phyloP scores from a whole-genome alignment of 208 protist genomes.

The Strigomonas galati region DNA sequence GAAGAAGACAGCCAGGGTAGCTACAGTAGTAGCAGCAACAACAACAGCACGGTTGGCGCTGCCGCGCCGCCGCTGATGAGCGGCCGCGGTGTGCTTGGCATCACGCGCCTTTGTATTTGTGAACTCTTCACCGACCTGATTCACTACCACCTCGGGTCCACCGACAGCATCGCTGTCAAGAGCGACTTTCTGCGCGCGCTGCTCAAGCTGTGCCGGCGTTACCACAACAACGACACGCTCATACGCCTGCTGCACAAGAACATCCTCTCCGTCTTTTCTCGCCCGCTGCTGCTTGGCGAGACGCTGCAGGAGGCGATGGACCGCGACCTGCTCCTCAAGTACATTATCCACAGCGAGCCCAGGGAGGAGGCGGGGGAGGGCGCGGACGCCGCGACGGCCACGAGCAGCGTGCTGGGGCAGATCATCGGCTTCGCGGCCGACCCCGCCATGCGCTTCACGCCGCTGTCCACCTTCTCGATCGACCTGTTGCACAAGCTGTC shows the following conservation, averaged over 20 bases:
- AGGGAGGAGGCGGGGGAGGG: not conserved
- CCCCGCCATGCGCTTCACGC: slow-evolving; percentile 14
- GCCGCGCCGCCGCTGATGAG: not conserved
- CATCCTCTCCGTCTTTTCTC: slow-evolving; percentile 42
- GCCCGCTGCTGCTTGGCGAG: slow-evolving; percentile 27
- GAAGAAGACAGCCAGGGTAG: too few species aligned
- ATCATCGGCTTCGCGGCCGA: slow-evolving; percentile 22
- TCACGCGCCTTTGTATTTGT: slow-evolving; percentile 34
- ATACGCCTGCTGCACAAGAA: slow-evolving; percentile 32
- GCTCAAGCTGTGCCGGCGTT: slow-evolving; percentile 32
- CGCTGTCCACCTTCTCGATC: slow-evolving; percentile 43
- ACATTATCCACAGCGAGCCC: slow-evolving; percentile 19
- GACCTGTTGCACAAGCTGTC: slow-evolving; percentile 33
- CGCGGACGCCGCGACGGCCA: not conserved
- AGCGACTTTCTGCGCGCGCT: slow-evolving; percentile 46
- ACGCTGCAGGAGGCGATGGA: slow-evolving; percentile 23
- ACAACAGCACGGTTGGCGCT: not conserved
- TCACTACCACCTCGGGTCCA: slow-evolving; percentile 33
- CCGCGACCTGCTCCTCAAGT: slow-evolving; percentile 39
- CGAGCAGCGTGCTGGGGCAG: slow-evolving; percentile 16
- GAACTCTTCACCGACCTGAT: slow-evolving; percentile 60
- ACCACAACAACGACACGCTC: slow-evolving; percentile 43
- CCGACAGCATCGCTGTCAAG: slow-evolving; percentile 36
- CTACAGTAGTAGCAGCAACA: too few species aligned
- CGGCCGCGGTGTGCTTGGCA: slow-evolving; percentile 18